Conservation (phyloP, 495 filamentous ascomycete genomes). For the Sporormia fimetaria region DNA sequence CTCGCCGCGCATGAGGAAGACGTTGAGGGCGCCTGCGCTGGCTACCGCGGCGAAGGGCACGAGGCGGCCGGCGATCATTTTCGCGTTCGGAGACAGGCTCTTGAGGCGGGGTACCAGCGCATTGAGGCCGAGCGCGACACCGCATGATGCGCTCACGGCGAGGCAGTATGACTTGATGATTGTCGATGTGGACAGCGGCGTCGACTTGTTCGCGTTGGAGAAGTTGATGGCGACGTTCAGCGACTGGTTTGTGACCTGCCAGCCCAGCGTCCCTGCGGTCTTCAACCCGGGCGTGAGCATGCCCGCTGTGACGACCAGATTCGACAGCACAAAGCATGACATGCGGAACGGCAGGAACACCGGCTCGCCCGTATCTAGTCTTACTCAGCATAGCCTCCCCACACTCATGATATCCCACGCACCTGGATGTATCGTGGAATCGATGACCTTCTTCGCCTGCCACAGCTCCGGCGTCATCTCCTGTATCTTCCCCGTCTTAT, state of each 20-base stretch:
- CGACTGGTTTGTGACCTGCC: constrained; percentile 95
- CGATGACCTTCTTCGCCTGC: constrained; percentile 91
- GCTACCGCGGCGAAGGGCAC: constrained; percentile 95
- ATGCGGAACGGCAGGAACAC: constrained; percentile 94
- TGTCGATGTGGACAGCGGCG: constrained; percentile 65
- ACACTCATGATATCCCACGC: constrained; percentile 24
- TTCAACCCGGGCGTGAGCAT: constrained; percentile 83
- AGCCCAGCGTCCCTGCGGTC: constrained; percentile 80
- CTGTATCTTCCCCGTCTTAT: constrained; percentile 67
- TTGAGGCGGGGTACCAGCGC: constrained; percentile 76
- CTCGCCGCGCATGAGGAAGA: constrained; percentile 93
- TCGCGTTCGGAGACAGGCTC: constrained; percentile 57
- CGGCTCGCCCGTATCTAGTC: constrained; percentile 72
- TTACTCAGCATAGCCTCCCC: constrained; percentile 5
- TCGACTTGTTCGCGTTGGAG: constrained; percentile 94
- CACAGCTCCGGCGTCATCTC: constrained; percentile 83
- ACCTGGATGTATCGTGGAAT: constrained; percentile 92
- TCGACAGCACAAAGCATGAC: constrained; percentile 90
- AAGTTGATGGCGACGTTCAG: constrained; percentile 97
- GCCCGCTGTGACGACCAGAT: constrained; percentile 90
- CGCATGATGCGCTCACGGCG: constrained; percentile 84
- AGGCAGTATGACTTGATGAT: constrained; percentile 82
- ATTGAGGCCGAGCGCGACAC: constrained; percentile 87
- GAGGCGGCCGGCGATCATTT: constrained; percentile 63
- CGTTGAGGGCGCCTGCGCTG: constrained; percentile 79